Percentiles rank a stretch among this genome's conserved stretches.
Conservation (phyloP, 495 filamentous ascomycete species). For the Hypoxylon perforatum region DNA sequence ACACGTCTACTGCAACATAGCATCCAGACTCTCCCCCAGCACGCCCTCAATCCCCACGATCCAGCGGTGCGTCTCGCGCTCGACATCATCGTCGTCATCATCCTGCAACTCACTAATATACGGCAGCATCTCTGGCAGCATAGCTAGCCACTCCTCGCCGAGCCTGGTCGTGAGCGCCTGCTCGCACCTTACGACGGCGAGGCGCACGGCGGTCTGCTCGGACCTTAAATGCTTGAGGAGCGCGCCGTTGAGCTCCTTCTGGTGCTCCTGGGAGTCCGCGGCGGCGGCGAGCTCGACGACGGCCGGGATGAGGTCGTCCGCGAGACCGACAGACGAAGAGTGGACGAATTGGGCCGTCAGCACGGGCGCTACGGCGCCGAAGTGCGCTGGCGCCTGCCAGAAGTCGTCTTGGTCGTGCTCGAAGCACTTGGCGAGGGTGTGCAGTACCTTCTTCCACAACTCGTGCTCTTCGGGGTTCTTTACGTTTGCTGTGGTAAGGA, state of each 20-base stretch:
- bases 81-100: constrained; percentile 92
- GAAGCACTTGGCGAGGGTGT: constrained; percentile 77
- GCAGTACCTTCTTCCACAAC: constrained; percentile 71
- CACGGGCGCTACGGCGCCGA: constrained; percentile 72
- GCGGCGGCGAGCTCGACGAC: constrained; percentile 84
- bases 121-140: constrained; percentile 93
- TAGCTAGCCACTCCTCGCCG: constrained; percentile 90
- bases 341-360: constrained; percentile 75
- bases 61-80: constrained; percentile 87
- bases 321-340: constrained; percentile 56
- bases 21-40: constrained; percentile 85
- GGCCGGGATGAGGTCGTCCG: constrained; percentile 57
- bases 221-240: constrained; percentile 82
- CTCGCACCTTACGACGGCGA: constrained; percentile 83
- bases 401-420: constrained; percentile 82
- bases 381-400: constrained; percentile 92
- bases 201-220: constrained; percentile 70
- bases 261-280: constrained; percentile 83
- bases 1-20: constrained; percentile 78
- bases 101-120: constrained; percentile 94
- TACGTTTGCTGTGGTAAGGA: constrained; percentile 65
- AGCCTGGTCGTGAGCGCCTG: constrained; percentile 78
- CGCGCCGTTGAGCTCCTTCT: constrained; percentile 82
- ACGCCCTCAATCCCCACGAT: constrained; percentile 87
- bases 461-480: constrained; percentile 63